Percentiles rank a stretch among this genome's conserved stretches.
Evolutionary conservation across 2,329 filamentous ascomycete genomes (phyloP).

Genomic region (Blastomyces parvus): DNA sequence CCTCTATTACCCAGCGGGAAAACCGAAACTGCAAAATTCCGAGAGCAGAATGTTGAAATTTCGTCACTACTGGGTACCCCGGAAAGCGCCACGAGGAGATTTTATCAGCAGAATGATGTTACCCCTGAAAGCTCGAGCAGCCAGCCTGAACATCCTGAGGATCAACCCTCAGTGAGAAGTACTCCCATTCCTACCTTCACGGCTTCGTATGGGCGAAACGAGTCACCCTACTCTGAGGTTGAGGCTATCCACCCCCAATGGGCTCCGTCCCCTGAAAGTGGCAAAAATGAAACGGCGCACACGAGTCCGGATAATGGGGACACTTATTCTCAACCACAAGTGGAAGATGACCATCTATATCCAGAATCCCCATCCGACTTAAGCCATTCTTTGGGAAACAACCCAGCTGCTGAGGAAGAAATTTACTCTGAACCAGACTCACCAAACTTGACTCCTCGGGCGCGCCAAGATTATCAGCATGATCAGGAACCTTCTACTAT

Average conservation of each 20-base stretch:
- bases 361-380: background rate
- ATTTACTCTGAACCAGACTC: background rate
- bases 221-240: slow-evolving; percentile 3
- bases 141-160: background rate
- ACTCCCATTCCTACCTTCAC: background rate
- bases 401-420: background rate
- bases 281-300: slow-evolving; percentile 7
- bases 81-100: slow-evolving; percentile 15
- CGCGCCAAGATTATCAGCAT: background rate
- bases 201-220: background rate
- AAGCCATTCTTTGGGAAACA: background rate
- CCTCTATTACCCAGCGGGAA: slow-evolving; percentile 13
- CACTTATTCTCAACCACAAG: background rate
- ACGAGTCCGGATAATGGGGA: background rate
- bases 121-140: background rate
- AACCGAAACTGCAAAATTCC: slow-evolving; percentile 15
- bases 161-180: background rate
- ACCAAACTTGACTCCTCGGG: background rate
- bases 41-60: slow-evolving; percentile 15
- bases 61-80: slow-evolving; percentile 16
- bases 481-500: background rate
- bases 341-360: background rate
- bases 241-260: slow-evolving; percentile 3
- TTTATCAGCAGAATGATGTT: slow-evolving; percentile 9
- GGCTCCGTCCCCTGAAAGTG: slow-evolving; percentile 7